Evolutionary conservation across 768 basidiomycete genomes (phyloP).

Genomic region (Macrolepiota albuminosa): DNA sequence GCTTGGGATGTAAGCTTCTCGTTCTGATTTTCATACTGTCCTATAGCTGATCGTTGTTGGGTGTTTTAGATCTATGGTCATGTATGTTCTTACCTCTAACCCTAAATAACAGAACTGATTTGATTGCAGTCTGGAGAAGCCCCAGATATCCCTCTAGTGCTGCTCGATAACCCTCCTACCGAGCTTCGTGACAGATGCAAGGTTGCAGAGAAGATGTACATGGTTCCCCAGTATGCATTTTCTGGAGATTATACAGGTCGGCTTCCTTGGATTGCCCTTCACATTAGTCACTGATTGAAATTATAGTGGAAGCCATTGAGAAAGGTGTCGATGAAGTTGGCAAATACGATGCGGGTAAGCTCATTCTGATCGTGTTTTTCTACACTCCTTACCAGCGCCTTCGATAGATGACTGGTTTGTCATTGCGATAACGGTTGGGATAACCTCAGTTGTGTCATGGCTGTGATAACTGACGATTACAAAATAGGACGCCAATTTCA

Average conservation of each 20-base stretch:
- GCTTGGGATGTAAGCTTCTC: conserved; percentile 62
- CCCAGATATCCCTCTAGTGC: conserved; percentile 49
- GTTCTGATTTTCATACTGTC: neutral
- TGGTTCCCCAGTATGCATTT: conserved; percentile 65
- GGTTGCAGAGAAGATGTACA: conserved; percentile 63
- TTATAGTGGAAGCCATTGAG: conserved; percentile 56
- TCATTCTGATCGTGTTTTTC: neutral
- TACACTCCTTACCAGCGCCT: neutral
- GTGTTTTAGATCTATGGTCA: conserved; percentile 53
- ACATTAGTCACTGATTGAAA: conserved; percentile 1
- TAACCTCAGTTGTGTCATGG: neutral
- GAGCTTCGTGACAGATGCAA: conserved; percentile 63
- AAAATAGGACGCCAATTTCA: conserved; percentile 58
- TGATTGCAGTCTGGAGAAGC: conserved; percentile 56
- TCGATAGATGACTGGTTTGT: conserved; percentile 63
- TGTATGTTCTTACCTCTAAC: conserved; percentile 31
- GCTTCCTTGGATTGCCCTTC: conserved; percentile 4
- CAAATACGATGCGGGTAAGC: conserved; percentile 55
- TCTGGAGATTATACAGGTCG: conserved; percentile 62
- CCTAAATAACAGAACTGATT: neutral
- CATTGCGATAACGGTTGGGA: conserved; percentile 55
- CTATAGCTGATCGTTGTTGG: neutral
- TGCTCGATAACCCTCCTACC: conserved; percentile 41
- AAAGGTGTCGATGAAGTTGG: conserved; percentile 58
- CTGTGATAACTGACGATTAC: neutral